Base-by-base conservation (phyloP, 1,284 basidiomycete species). In the Testicularia cyperi region DNA sequence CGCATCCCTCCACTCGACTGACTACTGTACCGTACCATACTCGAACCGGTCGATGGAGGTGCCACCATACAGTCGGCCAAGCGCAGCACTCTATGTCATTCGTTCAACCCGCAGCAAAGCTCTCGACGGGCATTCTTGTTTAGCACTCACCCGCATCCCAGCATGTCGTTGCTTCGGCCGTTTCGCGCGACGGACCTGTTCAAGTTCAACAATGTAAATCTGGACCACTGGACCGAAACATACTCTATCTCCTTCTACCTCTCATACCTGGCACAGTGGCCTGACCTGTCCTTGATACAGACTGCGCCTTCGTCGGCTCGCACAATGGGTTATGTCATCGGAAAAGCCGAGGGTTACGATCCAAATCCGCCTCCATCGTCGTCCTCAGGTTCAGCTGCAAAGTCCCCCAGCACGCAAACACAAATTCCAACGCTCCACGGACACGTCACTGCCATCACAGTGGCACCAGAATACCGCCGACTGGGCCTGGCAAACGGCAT, bases 211-310 rank as follows among this genome's bases (percentile, higher is more conserved):
- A 89, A 90, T 24, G 91, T 91, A 52, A 94, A 94, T 76, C 79
- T 92, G 70, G 90, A 94, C 77, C 81, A 91, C 42, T 94, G 88
- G 88, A 94, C 90, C 34, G 91, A 94, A 79, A 94, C 91, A 15
- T 94, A 91, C 76, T 85, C 85, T 34, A 85, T 88, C 67, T 83
- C 82, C 21, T 94, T 92, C 77, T 94, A 94, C 77, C 79, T 94
- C 31, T 84, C 79, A 74, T 94, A 94, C 74, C 83, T 94, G 44
- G 83, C 87, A 6, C 83, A 87, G 44, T 94, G 90, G 90, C 89
- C 90, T 4, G 90, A 94, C 76, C 80, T 94, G 21, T 91, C 88
- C 73, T 86, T 84, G 57, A 84, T 85, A 3, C 85, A 90, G 77
- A 84, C 87, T 65, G 84, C 88, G 6, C 86, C 88, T 3, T 44